Base-by-base conservation (phyloP, 2,329 filamentous ascomycete species). In the Magnaporthiopsis rhizophila region DNA sequence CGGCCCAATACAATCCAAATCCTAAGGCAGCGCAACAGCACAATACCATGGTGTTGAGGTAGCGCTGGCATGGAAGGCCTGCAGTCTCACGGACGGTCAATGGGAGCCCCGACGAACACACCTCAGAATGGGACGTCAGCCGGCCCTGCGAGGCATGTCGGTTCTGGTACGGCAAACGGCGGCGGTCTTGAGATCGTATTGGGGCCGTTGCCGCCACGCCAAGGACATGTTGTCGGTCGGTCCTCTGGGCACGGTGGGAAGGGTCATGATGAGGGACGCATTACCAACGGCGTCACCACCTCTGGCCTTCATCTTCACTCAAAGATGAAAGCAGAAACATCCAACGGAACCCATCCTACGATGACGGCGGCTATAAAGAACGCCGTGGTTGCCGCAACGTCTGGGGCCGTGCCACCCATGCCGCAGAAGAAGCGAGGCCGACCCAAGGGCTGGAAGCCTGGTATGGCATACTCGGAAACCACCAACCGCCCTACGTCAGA, bases 371-470 rank as follows among this genome's bases (percentile, higher is more conserved):
- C n/a, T 13, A 12, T 34, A 7, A 26, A 61, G 38, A 45, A 62
- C 24, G 61, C 45, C 45, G 45, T 56, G 38, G n/a, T 18, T 3
- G 21, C 45, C 61, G 12, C 36, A 21, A 32, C 45, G 18, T 21
- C 38, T 38, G 26, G 12, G 12, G 5, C 57, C 26, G n/a, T 45
- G n/a, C 6, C 61, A 2, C 24, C 18, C 61, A 34, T 30, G 28
- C 45, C 50, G 61, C 61, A 11, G 18, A 66, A 66, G 36, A 75
- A 76, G 64, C 74, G 77, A 53, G 82, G 83, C 9, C 76, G 83
- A 7, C 82, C 83, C 5, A 80, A 80, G 63, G 81, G 81, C 30
- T 83, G 76, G 75, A 76, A 72, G 62, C 70, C 71, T 2, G 75
- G 74, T 58, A 73, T 71, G 68, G 69, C 72, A 1, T 76, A 75